Evolutionary conservation across 1,284 basidiomycete species (phyloP).

Genomic region (Cutaneotrichosporon dermatis): DNA sequence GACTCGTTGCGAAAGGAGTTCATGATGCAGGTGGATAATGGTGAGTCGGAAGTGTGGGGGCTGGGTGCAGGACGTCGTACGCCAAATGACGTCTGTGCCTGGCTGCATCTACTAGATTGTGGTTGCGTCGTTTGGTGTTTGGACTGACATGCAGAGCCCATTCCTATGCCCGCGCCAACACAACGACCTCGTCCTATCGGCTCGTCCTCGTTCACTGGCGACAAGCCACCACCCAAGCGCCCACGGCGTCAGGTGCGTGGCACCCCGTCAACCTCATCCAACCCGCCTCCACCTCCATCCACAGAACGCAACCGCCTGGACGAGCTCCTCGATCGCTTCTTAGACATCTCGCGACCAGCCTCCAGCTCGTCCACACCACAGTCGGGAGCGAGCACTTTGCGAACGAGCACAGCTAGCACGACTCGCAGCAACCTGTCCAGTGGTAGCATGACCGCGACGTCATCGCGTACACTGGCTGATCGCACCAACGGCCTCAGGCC

Average conservation of each 20-base stretch:
- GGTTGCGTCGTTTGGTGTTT: too few relatives aligned
- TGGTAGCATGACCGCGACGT: not conserved
- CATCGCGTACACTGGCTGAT: not conserved
- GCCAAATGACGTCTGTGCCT: too few relatives aligned
- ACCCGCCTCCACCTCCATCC: not conserved
- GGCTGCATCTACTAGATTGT: too few relatives aligned
- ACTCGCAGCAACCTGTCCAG: not conserved
- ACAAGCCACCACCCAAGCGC: conserved; percentile 6
- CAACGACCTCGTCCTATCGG: conserved; percentile 10
- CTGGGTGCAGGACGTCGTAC: too few relatives aligned
- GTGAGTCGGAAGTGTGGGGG: not conserved
- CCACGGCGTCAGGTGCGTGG: not conserved
- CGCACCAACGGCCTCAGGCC: not conserved
- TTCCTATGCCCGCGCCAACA: conserved; percentile 14
- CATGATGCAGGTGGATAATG: not conserved
- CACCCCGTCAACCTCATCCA: not conserved
- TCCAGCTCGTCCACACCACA: not conserved
- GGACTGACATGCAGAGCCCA: conserved; percentile 4
- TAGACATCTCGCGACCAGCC: conserved; percentile 3
- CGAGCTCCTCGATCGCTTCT: conserved; percentile 15
- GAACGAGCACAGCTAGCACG: not conserved
- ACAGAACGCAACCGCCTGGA: conserved; percentile 9
- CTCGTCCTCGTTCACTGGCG: not conserved
- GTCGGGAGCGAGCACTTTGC: not conserved
- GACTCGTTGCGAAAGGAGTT: conserved; percentile 4